Base-by-base conservation (phyloP, 2,329 filamentous ascomycete species). In the Talaromyces sp. region DNA sequence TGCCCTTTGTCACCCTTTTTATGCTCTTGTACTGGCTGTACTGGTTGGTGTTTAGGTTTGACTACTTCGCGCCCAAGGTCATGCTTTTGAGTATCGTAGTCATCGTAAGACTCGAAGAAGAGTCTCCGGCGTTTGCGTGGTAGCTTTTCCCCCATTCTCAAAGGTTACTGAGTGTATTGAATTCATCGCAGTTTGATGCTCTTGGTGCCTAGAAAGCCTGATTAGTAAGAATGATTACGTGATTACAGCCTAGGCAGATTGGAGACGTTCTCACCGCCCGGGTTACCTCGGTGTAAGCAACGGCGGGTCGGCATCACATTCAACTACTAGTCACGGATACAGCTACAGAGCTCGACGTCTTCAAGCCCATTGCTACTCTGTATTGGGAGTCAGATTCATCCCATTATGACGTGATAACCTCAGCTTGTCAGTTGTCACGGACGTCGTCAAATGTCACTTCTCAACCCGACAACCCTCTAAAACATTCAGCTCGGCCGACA, bases 401-500 rank as follows among this genome's bases (percentile, higher is more conserved):
- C 31, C 27, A 50, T 60, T 54, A 66, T 63, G 64, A 60, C 60
- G 61, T 54, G 64, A 63, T 43, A 49, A 3, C 19, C 6, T 45
- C 2, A 35, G 22, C 0, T 14, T 35, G 16, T 11, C 14, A 49
- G 52, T 41, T 19, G 19, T 50, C 49, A 24, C 41, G 59, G 59
- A 62, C 59, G 24, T 27, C 16, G 39, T 45, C 56, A 59, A 62
- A 62, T 57, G 54, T 50, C 52, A 24, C 50, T 27, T 14, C 50
- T 33, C 9, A 41, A 13, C 1, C 19, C 27, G 33, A 59, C 37
- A 57, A 35, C 14, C 22, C 22, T 27, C 37, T 45, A 56, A 47
- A 47, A 39, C 19, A 8, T 61, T 35, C n/a, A 45, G 24, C 24
- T 47, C 14, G 27, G 41, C 45, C 60, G 35, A 13, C 63, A 81